Conservation (phyloP, 768 basidiomycete genomes). For the Cystofilobasidium macerans region DNA sequence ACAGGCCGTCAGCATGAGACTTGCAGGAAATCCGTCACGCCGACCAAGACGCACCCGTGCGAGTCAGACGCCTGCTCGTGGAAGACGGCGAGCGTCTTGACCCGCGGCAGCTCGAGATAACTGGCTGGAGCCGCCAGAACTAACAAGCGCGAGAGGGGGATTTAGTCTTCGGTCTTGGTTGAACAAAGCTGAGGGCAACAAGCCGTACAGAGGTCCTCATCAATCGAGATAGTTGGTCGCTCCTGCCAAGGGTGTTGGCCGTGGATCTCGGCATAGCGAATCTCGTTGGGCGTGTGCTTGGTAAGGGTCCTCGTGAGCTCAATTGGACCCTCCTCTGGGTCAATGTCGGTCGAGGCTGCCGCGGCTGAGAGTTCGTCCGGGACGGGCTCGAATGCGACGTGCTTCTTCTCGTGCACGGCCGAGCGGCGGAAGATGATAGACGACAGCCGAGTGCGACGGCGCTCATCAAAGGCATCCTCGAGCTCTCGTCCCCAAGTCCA, state of each 20-base stretch:
- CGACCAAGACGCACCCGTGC: not conserved
- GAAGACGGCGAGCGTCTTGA: constrained; percentile 50
- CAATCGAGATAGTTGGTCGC: constrained; percentile 31
- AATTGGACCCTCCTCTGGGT: constrained; percentile 27
- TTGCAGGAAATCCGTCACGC: not conserved
- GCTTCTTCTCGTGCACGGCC: not conserved
- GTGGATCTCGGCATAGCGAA: constrained; percentile 27
- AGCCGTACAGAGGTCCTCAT: not conserved
- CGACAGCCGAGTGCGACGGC: constrained; percentile 44
- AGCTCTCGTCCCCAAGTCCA: constrained; percentile 54
- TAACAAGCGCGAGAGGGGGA: too few species aligned
- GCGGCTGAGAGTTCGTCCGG: not conserved
- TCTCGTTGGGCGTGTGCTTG: constrained; percentile 14
- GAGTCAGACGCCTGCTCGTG: constrained; percentile 40
- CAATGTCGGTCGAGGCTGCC: not conserved
- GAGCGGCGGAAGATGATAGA: constrained; percentile 27
- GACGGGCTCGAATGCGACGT: constrained; percentile 30
- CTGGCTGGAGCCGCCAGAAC: not conserved
- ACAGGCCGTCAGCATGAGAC: not conserved
- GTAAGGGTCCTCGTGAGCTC: constrained; percentile 26
- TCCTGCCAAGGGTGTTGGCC: constrained; percentile 3
- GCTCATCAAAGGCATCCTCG: constrained; percentile 53
- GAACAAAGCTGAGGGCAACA: too few species aligned
- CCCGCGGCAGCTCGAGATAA: constrained; percentile 38
- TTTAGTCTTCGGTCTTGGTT: too few species aligned